Evolutionary conservation across 345 rosid genomes (phyloP).

Genomic region (Psidium guajava): DNA sequence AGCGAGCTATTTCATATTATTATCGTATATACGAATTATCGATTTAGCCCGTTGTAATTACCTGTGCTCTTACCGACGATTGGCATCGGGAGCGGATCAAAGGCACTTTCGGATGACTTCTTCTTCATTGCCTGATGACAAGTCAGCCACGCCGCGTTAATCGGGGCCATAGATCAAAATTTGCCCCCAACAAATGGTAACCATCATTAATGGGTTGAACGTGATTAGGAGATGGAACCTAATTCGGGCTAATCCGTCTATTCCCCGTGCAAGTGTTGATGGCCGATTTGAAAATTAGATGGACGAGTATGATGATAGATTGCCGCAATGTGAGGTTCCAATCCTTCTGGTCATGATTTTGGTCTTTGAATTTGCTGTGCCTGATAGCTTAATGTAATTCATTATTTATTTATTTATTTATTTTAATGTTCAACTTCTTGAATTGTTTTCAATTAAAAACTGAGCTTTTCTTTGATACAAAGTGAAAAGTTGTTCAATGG

Average conservation of each 20-base stretch:
- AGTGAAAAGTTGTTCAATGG: no score
- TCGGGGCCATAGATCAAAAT: neutral
- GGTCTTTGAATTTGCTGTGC: neutral
- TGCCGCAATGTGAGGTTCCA: neutral
- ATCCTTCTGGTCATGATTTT: neutral
- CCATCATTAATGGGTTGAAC: neutral
- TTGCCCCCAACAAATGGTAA: neutral
- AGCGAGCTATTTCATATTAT: neutral
- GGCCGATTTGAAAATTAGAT: neutral
- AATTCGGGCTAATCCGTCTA: neutral
- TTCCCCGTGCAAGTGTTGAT: neutral
- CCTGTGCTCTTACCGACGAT: neutral
- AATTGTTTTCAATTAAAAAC: neutral
- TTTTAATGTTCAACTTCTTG: neutral
- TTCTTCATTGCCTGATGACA: neutral
- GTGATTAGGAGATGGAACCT: neutral
- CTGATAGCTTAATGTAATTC: neutral
- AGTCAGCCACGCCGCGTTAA: neutral
- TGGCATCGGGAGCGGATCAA: neutral
- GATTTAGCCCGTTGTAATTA: neutral
- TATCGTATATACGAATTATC: neutral
- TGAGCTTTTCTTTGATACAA: neutral
- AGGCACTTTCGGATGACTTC: neutral
- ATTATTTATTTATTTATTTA: neutral
- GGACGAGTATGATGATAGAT: neutral